Evolutionary conservation across 768 basidiomycete species (phyloP), one percentile per base, ranked within the genome.

Genomic region (Auriscalpium orientale): DNA sequence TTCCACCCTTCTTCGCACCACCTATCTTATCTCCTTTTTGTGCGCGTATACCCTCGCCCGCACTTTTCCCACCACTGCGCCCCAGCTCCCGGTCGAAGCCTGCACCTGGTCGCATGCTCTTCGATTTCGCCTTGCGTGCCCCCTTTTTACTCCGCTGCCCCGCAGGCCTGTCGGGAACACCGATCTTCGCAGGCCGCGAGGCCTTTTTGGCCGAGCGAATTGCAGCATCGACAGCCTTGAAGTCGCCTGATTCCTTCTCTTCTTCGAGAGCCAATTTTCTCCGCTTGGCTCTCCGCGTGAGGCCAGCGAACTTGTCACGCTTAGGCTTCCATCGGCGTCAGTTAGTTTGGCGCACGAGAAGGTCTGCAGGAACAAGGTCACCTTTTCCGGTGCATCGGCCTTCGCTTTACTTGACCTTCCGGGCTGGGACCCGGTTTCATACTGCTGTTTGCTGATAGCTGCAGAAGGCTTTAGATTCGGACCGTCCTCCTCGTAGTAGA

Each of bases 201-300:
- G 84, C 77, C 71, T 87, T 95, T 73, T 98, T 98, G 10, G 89
- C 93, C 12, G 82, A 81, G 54, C 95, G 88, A 60, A 97, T 88
- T 1, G 93, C 85, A 15, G 89, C 87, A 43, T 79, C 76, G 46
- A 88, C 71, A 9, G 78, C 73, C 21, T 75, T 77, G 36, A 68
- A 72, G 54, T 84, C 82, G 15, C 78, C 80, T 4, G 72, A 55
- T 54, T 84, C 83, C 51, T 82, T 80, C 60, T 95, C 91, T 59
- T 86, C 84, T 66, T 94, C 89, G 69, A 81, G 76, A 8, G 87
- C 86, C 74, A 95, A 76, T 72, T 94, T 97, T 65, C 93, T 79
- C 56, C 95, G 79, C 68, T 97, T 98, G 51, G 79, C 83, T 65
- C 79, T 85, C 57, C 95, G 83, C n/a, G 93, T 87, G 11, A 98